Evolutionary conservation across 306 rosid genomes (phyloP), one percentile per base, ranked within the genome.

Genomic region (Citrullus mucosospermus): DNA sequence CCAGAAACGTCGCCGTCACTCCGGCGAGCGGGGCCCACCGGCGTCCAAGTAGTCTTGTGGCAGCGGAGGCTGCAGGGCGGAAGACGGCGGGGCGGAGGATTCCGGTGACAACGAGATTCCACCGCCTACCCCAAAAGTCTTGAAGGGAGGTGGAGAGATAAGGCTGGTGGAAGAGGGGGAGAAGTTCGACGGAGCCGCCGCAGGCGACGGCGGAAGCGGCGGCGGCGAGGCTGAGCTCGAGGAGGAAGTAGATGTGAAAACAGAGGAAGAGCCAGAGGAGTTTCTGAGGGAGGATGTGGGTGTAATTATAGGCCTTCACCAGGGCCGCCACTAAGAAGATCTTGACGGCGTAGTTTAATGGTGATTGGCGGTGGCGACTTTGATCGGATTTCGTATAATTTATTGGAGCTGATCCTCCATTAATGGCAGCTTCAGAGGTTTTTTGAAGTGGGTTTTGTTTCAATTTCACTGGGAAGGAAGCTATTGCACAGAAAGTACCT

Each of bases 111-210:
- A 82, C 86, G 56, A 89, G 93, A 51, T 91, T 91, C 96, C 96
- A 91, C 25, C 96, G 86, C 34, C 81, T 68, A 1, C 96, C 87
- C 93, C 96, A 90, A 72, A 90, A 90, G 67, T 90, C 91, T 80
- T 88, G 96, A 0, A 87, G 85, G 6, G 96, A 90, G 11, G 96
- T 83, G 6, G 90, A 80, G n/a, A 87, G 78, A 13, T 86, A 38
- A 3, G 96, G 93, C 6, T 81, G 46, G 0, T 87, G 80, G 84
- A 87, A 87, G 62, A 84, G 90, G 6, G 90, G 92, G 25, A 85
- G 90, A 4, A 87, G 84, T 78, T 87, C 87, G 30, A 87, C 14
- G 10, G 88, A 83, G 15, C 85, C 20, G 17, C 90, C 88, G 14
- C 82, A 14, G 17, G 72, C 8, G 14, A 87, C 90, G 51, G 60